Conservation (phyloP, 1,284 basidiomycete species). For the Anthracocystis setariae region DNA sequence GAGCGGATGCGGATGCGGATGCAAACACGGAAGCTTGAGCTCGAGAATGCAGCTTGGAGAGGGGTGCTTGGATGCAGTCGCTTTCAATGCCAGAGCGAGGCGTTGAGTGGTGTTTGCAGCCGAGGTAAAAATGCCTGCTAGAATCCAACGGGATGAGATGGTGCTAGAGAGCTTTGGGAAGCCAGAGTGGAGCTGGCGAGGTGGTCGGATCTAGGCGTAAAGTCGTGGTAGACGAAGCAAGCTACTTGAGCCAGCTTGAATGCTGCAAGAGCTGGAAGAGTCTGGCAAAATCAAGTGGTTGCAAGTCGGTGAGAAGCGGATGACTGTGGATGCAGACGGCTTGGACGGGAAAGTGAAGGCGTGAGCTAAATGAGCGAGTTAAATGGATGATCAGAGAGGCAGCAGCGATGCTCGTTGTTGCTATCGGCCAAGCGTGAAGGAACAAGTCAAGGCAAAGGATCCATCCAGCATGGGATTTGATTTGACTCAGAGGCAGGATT, state of each 20-base stretch:
- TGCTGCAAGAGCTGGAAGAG: not conserved
- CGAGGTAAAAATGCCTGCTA: not conserved
- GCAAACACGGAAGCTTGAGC: not conserved
- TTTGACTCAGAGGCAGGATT: not conserved
- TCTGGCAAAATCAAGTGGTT: not conserved
- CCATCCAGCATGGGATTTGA: not conserved
- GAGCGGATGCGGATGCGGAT: conserved; percentile 1
- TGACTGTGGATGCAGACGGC: not conserved
- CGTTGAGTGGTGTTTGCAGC: not conserved
- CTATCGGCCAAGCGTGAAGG: not conserved
- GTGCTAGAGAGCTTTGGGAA: not conserved
- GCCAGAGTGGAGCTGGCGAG: not conserved
- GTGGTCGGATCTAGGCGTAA: not conserved
- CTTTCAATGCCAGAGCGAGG: not conserved
- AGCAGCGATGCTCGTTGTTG: conserved; percentile 1
- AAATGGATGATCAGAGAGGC: not conserved
- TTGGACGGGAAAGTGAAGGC: not conserved
- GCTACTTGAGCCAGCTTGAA: not conserved
- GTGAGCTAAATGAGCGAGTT: too few relatives aligned
- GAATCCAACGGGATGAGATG: not conserved
- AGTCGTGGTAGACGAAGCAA: not conserved
- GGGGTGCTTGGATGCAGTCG: not conserved
- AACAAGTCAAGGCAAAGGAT: not conserved
- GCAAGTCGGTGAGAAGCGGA: not conserved
- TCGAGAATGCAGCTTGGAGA: not conserved